Evolutionary conservation across 2,329 filamentous ascomycete species (phyloP), one percentile per base, ranked within the genome.

Genomic region (Raffaelea albimanens): DNA sequence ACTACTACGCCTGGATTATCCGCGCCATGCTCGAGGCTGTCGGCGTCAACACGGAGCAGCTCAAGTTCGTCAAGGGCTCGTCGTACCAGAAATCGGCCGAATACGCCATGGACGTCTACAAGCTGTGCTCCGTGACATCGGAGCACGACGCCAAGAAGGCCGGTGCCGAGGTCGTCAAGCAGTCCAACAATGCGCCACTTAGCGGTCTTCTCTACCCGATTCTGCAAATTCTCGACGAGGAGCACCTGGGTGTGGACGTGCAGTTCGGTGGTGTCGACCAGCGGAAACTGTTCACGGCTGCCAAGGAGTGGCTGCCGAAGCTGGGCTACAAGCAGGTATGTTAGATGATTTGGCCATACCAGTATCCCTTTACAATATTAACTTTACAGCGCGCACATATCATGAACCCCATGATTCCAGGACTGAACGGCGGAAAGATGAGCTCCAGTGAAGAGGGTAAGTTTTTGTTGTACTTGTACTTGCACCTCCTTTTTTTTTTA

Each of bases 131-230:
- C 3, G 66, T 87, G 46, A 78, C 85, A 5, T 83, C 82, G 14
- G 81, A 89, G 66, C 81, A 90, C 61, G 82, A 93, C 59, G 87
- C 89, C 16, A 87, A 89, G 67, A 93, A 88, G 67, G 90, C 91
- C 0, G 91, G 91, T 36, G 86, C 88, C 2, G 93, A 97, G 66
- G 80, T 97, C 8, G 91, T 98, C 55, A 97, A 97, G 74, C 89
- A 97, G 70, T 81, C 84, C 3, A 77, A 79, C 48, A 89, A 91
- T 59, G 80, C 84, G 10, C 78, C 84, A 3, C 63, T 94, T 47
- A 80, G 76, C 48, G 87, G 86, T 1, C 72, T 91, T 13, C 76
- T 91, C 52, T 94, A 94, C 71, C 87, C 87, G 1, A 73, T 94
- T 43, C 82, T 98, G 67, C 93, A 97, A 67, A 86, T 86, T 1